Evolutionary conservation across 179 eudicot genomes (phyloP).

Genomic region (Silene coronaria): DNA sequence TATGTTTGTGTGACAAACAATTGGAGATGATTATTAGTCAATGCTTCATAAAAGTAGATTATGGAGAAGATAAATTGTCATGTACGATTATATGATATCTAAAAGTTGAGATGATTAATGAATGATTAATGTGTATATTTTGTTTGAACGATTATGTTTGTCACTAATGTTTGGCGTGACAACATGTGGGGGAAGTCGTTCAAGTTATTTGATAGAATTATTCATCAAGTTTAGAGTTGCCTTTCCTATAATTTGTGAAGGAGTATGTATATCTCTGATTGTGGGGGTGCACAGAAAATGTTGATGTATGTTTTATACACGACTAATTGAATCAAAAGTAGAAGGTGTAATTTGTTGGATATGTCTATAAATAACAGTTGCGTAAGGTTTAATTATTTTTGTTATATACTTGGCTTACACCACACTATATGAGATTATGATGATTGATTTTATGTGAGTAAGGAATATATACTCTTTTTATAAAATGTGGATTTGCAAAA

Average conservation of each 20-base stretch:
- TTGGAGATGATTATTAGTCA: not conserved
- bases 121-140: no score
- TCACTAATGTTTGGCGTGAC: not conserved
- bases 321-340: not conserved
- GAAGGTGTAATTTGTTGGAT: not conserved
- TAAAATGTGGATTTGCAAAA: no score
- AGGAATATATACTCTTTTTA: no score
- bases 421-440: no score
- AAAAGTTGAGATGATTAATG: no score
- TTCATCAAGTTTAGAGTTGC: not conserved
- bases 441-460: no score
- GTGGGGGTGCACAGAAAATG: no score
- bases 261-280: not conserved
- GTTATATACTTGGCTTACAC: not conserved
- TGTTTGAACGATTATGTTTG: not conserved
- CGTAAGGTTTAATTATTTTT: not conserved
- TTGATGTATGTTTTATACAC: no score
- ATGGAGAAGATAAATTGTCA: no score
- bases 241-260: not conserved
- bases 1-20: not conserved
- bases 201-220: not conserved
- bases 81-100: no score
- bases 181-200: not conserved
- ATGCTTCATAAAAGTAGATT: no score
- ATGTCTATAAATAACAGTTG: not conserved